Evolutionary conservation across 129 eudicot genomes (phyloP), one percentile per base, ranked within the genome.

Genomic region (Erigeron canadensis): DNA sequence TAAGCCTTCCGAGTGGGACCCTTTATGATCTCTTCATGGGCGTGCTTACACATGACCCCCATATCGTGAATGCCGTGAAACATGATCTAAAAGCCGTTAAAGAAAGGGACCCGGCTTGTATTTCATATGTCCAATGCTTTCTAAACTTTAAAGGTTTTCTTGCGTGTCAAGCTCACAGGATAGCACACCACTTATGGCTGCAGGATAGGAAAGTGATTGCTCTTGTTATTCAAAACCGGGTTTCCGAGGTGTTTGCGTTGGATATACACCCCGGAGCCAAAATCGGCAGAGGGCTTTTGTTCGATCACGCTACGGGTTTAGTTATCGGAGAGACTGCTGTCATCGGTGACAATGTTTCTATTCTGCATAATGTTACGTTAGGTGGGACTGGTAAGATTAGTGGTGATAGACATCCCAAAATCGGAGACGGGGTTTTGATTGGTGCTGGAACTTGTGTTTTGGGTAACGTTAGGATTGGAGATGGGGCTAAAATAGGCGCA

Each of bases 61-160:
- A 42, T 42, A 56, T 70, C 38, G 38, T 63, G 12, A 46, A 43
- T 12, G 66, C 73, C 1, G 72, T 78, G 43, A 63, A 55, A 54
- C 22, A 71, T 11, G 82, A 78, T 55, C 46, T 78, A 44, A 71
- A 5, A 9, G 82, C 72, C 8, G 98, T 92, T 0, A 89, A 85
- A 55, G 96, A 89, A 57, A 85, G 98, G 47, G 98, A 92, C 84
- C 96, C 98, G 7, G 98, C 98, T 74, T 92, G 98, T 71, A 76
- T 89, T 2, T 85, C 85, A 66, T 92, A 85, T 42, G 95, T 89
- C 0, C 98, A 92, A 75, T 92, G 98, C 76, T 92, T 92, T 69
- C 62, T 92, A 67, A 89, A 89, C 55, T 92, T 92, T 13, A 92
- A 92, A 64, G 98, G 98, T 0, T 88, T 85, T 57, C 64, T 82